phyloP scores from a whole-genome alignment of 2,329 filamentous ascomycete species.

The Pseudovirgaria hyperparasitica region DNA sequence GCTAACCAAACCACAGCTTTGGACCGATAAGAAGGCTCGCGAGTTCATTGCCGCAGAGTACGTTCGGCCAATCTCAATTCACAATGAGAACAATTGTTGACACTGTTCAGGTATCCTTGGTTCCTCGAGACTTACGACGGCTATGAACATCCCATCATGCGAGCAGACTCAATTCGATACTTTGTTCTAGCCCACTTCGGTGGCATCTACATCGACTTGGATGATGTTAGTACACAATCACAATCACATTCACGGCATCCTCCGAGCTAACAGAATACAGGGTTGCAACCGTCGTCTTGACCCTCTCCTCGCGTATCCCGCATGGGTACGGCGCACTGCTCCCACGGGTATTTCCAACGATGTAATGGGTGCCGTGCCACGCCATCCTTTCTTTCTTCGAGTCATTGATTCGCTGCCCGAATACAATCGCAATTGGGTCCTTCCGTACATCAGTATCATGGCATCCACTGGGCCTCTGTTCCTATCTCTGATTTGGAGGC shows the following conservation, averaged over 20 bases:
- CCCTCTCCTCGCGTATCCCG: constrained; percentile 54
- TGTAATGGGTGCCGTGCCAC: constrained; percentile 59
- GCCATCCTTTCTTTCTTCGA: constrained; percentile 61
- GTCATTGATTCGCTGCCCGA: constrained; percentile 55
- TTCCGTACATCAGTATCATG: constrained; percentile 70
- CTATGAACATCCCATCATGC: constrained; percentile 64
- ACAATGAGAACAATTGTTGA: constrained; percentile 6
- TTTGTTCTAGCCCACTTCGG: constrained; percentile 67
- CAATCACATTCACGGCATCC: constrained; percentile 4
- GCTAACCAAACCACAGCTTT: constrained; percentile 45
- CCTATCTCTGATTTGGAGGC: constrained; percentile 62
- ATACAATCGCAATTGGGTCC: constrained; percentile 56
- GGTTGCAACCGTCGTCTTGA: constrained; percentile 58
- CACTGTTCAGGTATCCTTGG: constrained; percentile 55
- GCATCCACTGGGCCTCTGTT: constrained; percentile 65
- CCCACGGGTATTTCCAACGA: constrained; percentile 75
- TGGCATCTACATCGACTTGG: constrained; percentile 70
- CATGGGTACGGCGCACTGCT: constrained; percentile 57
- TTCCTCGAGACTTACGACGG: constrained; percentile 62
- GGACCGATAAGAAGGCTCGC: constrained; percentile 58
- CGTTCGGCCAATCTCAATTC: constrained; percentile 4
- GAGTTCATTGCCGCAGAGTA: constrained; percentile 57
- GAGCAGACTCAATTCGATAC: constrained; percentile 67
- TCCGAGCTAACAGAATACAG: constrained; percentile 21
- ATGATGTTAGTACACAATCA: constrained; percentile 40